Evolutionary conservation across 345 rosid species (phyloP).

Genomic region (Salix arbutifolia): DNA sequence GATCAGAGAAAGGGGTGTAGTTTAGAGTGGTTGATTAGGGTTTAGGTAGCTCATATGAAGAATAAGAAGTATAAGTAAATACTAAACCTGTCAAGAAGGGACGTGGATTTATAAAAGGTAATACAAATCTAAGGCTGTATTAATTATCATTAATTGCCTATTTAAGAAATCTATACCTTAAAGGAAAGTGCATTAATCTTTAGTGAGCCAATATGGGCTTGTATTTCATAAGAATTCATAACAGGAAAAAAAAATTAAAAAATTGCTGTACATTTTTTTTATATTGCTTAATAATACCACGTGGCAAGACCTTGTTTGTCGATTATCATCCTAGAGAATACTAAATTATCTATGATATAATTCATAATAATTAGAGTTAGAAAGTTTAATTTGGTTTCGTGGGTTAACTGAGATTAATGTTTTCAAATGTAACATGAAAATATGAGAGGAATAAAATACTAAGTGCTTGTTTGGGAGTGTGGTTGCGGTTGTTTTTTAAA

Average conservation of each 20-base stretch:
- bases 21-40: constrained; percentile 39
- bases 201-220: neutral
- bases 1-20: constrained; percentile 8
- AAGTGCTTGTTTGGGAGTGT: no score
- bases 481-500: no score
- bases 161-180: neutral
- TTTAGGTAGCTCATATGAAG: constrained; percentile 50
- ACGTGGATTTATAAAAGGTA: constrained; percentile 5
- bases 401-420: no score
- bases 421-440: no score
- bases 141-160: neutral
- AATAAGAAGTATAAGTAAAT: constrained; percentile 19
- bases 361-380: no score
- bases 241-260: neutral
- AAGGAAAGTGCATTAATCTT: neutral
- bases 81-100: neutral
- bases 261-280: neutral
- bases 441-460: no score
- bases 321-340: neutral
- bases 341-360: no score
- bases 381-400: no score
- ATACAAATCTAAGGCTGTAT: constrained; percentile 4
- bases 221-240: neutral
- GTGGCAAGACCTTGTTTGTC: neutral
- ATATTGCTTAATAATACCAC: neutral